These are phyloP conservation scores for Entamoeba histolytica DNA, from an alignment of 208 protist genomes.

Conservation along the genomic window DNA sequence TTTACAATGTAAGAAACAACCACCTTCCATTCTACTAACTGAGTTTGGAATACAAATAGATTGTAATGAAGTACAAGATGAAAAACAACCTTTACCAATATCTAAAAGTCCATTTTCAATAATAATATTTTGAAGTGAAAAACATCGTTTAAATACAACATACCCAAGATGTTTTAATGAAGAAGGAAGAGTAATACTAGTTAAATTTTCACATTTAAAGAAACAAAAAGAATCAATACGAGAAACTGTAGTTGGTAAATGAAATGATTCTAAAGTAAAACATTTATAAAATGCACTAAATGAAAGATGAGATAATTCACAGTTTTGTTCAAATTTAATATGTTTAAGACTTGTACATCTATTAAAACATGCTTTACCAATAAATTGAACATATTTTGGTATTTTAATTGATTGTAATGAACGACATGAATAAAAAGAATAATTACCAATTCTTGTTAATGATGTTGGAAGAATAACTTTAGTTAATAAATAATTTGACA, in stretches of 20 bases:
- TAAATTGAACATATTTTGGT: not conserved
- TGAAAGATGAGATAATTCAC: not conserved
- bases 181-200: not conserved
- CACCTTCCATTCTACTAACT: not conserved
- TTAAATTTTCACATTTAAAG: not conserved
- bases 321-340: not conserved
- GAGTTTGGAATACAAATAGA: not conserved
- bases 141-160: not conserved
- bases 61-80: not conserved
- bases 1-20: not conserved
- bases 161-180: not conserved
- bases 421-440: not conserved
- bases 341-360: not conserved
- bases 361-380: not conserved
- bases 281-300: not conserved
- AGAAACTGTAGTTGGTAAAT: not conserved
- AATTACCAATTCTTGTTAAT: not conserved
- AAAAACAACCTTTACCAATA: not conserved
- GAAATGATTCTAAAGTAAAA: not conserved
- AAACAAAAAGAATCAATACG: not conserved
- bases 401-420: not conserved
- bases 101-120: not conserved
- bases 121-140: not conserved
- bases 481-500: not conserved
- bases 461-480: not conserved